Percentiles rank a stretch among this genome's conserved stretches.
Conservation (phyloP, 495 filamentous ascomycete genomes). For the Evernia prunastri region DNA sequence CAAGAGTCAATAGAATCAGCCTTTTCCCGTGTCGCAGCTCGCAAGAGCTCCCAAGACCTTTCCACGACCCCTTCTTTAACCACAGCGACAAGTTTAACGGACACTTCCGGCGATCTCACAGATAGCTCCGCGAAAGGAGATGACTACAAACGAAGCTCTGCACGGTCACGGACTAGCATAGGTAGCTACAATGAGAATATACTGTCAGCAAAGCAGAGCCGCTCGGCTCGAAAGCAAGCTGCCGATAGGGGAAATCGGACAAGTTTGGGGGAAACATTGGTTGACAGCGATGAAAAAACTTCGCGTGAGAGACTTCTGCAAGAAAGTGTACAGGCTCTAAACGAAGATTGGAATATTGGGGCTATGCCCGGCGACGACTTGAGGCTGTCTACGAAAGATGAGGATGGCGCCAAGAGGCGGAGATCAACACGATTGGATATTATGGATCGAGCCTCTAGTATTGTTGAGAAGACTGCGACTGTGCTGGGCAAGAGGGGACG, state of each 20-base stretch:
- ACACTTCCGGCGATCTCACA: slow-evolving; percentile 31
- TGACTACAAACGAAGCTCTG: slow-evolving; percentile 8
- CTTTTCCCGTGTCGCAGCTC: slow-evolving; percentile 17
- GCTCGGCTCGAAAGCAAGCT: slow-evolving; percentile 34
- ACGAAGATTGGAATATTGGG: slow-evolving; percentile 37
- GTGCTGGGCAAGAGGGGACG: slow-evolving; percentile 52
- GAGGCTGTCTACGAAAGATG: slow-evolving; percentile 30
- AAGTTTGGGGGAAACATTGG: slow-evolving; percentile 39
- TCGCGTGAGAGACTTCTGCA: slow-evolving; percentile 36
- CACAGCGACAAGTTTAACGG: slow-evolving; percentile 34
- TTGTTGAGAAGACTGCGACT: slow-evolving; percentile 39
- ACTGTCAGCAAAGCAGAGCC: slow-evolving; percentile 39
- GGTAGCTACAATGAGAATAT: slow-evolving; percentile 51
- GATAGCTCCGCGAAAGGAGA: slow-evolving; percentile 21
- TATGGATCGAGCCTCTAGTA: slow-evolving; percentile 39
- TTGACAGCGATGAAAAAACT: slow-evolving; percentile 33
- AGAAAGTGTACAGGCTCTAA: slow-evolving; percentile 43
- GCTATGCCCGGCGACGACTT: slow-evolving; percentile 31
- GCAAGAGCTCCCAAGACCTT: slow-evolving; percentile 9
- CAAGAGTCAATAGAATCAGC: slow-evolving; percentile 23
- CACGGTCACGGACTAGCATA: slow-evolving; percentile 39
- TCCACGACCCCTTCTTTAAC: slow-evolving; percentile 31
- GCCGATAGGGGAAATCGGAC: slow-evolving; percentile 33
- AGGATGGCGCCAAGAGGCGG: slow-evolving; percentile 29
- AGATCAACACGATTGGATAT: slow-evolving; percentile 39